A percentile compares a stretch with the other conserved stretches of the same genome.
phyloP scores from a whole-genome alignment of 2,329 filamentous ascomycete genomes.

The Pseudocercospora eumusae region DNA sequence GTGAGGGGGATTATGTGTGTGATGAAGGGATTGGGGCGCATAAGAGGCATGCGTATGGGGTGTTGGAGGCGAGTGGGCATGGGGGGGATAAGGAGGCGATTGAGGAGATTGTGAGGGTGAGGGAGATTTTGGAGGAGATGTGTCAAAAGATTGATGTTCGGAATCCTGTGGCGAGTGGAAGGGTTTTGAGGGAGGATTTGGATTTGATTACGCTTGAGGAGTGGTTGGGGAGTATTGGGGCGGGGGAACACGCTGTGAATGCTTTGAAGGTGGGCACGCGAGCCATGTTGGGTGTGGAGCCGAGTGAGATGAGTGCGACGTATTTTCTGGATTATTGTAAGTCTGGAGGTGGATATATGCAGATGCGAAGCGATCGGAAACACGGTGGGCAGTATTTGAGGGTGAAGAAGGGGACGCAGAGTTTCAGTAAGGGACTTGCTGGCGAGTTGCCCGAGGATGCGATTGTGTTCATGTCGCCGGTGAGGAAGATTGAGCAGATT shows the following conservation, averaged over 20 bases:
- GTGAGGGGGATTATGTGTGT: constrained; percentile 48
- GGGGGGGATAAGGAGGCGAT: constrained; percentile 24
- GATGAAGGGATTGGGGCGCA: constrained; percentile 44
- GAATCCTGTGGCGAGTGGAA: constrained; percentile 32
- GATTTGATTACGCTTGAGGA: constrained; percentile 46
- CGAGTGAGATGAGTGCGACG: constrained; percentile 53
- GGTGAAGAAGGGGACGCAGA: constrained; percentile 51
- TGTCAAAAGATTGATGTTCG: constrained; percentile 40
- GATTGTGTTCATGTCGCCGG: constrained; percentile 29
- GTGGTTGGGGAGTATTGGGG: constrained; percentile 41
- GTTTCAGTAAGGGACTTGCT: constrained; percentile 45
- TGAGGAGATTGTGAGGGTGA: constrained; percentile 39
- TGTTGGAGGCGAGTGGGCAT: constrained; percentile 22
- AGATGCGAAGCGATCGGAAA: constrained; percentile 56
- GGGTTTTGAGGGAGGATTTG: constrained; percentile 33
- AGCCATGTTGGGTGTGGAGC: constrained; percentile 55
- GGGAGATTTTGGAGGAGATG: constrained; percentile 44
- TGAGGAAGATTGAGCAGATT: constrained; percentile 27
- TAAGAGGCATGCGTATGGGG: constrained; percentile 40
- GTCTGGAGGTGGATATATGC: constrained; percentile 53
- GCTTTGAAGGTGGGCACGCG: constrained; percentile 51
- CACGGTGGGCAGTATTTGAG: constrained; percentile 57
- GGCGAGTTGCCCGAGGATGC: constrained; percentile 35
- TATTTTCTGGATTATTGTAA: constrained; percentile 61
- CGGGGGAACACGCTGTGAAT: constrained; percentile 39